Base-by-base conservation (phyloP, 148 eudicot species). In the Fagopyrum tataricum region DNA sequence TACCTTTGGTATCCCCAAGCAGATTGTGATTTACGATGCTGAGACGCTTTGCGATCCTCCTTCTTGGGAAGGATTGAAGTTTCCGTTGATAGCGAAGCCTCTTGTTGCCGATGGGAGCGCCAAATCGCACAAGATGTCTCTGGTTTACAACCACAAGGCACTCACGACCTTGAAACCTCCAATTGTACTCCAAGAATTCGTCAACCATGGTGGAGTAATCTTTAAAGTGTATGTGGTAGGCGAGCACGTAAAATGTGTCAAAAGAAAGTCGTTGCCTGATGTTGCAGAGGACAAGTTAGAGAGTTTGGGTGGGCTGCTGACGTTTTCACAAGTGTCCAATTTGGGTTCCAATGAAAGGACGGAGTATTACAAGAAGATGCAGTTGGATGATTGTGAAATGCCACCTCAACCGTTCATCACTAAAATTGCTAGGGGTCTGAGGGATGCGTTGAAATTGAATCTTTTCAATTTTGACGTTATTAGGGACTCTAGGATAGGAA, bases 141-240 rank as follows among this genome's bases (percentile, higher is more conserved):
- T 90, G 17, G 89, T 90, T 9, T 90, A 68, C 73, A 81, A 81
- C 51, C 75, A 62, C 7, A 79, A 81, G 15, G 92, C 88, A 4
- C 78, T 90, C 70, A 53, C 20, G 26, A 83, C 78, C 75, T 76
- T 91, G 39, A 84, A 91, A 46, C 84, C 88, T 0, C 89, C 96
- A 17, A 81, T 85, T 75, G 93, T 91, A 41, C 71, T 91, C 67
- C 96, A 91, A 42, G 93, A 91, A 62, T 91, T 91, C 72, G 85
- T 91, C 9, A 91, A 91, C 67, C 90, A 89, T 31, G 97, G 97
- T 0, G 93, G 93, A 41, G 87, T 91, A 20, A 87, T 91, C 20
- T 91, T 91, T 70, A 91, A 91, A 77, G 93, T 87, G 56, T 91
- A 87, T 55, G 96, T 91, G 24, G 97, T 79, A 1, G 93, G 97